Conservation (phyloP, 306 rosid genomes). For the Sesbania bispinosa region DNA sequence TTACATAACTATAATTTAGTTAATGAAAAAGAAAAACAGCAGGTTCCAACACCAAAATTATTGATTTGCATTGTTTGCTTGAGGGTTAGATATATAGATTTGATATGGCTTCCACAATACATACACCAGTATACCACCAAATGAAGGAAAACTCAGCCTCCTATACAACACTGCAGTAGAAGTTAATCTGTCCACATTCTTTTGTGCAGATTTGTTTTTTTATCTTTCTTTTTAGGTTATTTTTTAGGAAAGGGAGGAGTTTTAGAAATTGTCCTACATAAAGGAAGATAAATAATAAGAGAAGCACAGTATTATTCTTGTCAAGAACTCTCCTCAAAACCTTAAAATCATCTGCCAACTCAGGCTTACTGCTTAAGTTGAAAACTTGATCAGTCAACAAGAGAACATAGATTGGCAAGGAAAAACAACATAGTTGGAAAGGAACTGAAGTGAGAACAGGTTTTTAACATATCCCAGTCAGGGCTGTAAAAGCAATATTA, state of each 20-base stretch:
- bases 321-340: neutral
- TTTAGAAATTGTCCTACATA: neutral
- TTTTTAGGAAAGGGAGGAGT: neutral
- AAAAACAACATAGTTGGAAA: too few species aligned
- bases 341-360: neutral
- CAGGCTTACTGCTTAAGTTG: too few species aligned
- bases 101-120: neutral
- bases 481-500: neutral
- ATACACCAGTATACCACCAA: too few species aligned
- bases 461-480: too few species aligned
- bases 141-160: neutral
- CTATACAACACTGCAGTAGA: neutral
- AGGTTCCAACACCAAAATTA: neutral
- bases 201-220: neutral
- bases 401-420: conserved; percentile 3
- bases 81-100: too few species aligned
- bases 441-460: too few species aligned
- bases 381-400: neutral
- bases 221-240: too few species aligned
- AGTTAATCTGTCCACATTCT: neutral
- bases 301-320: neutral
- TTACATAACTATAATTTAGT: neutral
- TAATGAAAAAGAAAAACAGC: neutral
- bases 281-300: neutral
- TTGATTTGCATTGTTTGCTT: neutral